Evolutionary conservation across 352 stramenopile genomes (phyloP), one percentile per base, ranked within the genome.

Genomic region (Thraustochytrium striatum): DNA sequence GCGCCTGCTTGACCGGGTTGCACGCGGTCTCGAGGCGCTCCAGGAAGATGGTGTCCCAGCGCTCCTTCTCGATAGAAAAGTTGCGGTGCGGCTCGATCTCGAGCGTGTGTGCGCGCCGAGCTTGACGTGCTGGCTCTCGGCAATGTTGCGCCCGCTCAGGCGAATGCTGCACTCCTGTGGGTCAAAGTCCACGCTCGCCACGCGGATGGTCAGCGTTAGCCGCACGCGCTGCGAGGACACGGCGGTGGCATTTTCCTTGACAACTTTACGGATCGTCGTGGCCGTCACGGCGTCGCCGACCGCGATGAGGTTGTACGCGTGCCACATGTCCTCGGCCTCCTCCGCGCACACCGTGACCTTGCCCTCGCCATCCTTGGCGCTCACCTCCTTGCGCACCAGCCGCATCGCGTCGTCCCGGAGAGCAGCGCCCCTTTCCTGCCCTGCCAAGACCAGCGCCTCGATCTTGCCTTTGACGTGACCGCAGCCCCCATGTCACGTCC

Each of bases 321-420:
- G 95, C 94, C 95, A 99, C 86, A 99, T 95, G 85, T 99, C 96
- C 85, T 99, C 95, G 2, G 92, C 86, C 75, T 97, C 95, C 84
- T 98, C 93, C 7, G 95, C 93, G 50, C 92, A 90, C 62, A 99
- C 87, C 72, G 94, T 85, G 28, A 99, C 58, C 25, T 75, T 3
- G 32, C 65, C 65, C 32, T 75, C 65, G 65, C 65, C 65, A 43
- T 75, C 65, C 52, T 75, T 75, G 35, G 65, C 65, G 50, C 41
- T 61, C 21, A 75, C 50, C 41, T 43, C 52, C 65, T 75, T 75
- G 41, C 61, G 65, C 33, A 75, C 52, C n/a, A 75, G 65, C 65
- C 52, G 61, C 65, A 75, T 75, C 25, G 19, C 8, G 28, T 25
- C 65, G 19, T 43, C 2, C 8, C 3, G 9, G n/a, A n/a, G n/a